Percentiles rank a stretch among this genome's conserved stretches.
Evolutionary conservation across 1,139 yeast genomes (phyloP).

Genomic region (Pichia sp.): DNA sequence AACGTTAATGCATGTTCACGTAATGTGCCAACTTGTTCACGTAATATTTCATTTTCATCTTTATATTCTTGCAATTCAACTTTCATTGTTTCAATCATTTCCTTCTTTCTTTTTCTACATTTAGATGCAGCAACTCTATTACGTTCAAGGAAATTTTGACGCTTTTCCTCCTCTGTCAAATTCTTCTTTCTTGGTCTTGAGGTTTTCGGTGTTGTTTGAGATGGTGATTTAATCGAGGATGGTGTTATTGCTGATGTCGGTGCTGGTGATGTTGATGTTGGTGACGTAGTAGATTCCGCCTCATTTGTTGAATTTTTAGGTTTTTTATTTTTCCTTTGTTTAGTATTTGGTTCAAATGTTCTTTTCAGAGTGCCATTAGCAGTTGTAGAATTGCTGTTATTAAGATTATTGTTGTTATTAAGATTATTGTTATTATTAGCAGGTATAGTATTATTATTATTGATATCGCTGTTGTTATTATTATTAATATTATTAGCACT

Average conservation of each 20-base stretch:
- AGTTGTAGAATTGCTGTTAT: background rate
- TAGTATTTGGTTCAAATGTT: background rate
- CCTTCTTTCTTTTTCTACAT: conserved; percentile 76
- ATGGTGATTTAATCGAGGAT: background rate
- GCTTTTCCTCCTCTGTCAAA: conserved; percentile 56
- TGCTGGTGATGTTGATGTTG: background rate
- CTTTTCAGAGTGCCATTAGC: background rate
- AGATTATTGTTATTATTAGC: background rate
- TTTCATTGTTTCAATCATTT: conserved; percentile 77
- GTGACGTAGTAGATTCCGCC: background rate
- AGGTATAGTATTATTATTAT: background rate
- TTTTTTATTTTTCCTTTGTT: background rate
- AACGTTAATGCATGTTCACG: conserved; percentile 54
- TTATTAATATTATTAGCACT: background rate
- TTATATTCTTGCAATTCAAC: conserved; percentile 64
- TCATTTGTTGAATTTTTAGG: background rate
- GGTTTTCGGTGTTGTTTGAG: background rate
- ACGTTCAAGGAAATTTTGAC: conserved; percentile 72
- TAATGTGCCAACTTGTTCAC: conserved; percentile 50
- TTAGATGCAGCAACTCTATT: conserved; percentile 71
- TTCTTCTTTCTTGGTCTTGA: conserved; percentile 8
- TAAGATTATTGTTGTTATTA: background rate
- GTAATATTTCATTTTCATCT: conserved; percentile 62
- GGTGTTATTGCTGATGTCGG: background rate
- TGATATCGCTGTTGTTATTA: background rate